These are phyloP conservation scores for Mycena belliarum DNA, from an alignment of 768 basidiomycete species.

Conservation along the genomic window DNA sequence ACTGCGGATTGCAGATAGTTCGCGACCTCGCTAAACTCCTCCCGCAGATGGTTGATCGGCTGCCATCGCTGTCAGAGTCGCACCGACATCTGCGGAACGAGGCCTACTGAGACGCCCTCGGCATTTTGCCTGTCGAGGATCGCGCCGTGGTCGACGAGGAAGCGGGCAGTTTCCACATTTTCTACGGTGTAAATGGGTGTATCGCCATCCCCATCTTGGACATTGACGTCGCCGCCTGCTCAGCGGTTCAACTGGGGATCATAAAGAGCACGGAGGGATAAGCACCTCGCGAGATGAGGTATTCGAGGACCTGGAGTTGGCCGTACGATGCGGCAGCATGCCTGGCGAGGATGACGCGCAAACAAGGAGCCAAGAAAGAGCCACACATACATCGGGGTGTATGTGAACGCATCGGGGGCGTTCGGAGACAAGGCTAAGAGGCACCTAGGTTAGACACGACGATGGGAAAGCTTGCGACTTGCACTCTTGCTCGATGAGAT, in stretches of 20 bases:
- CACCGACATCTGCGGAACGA: background rate
- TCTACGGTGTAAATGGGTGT: constrained; percentile 93
- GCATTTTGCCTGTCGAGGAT: constrained; percentile 58
- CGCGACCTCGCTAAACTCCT: constrained; percentile 73
- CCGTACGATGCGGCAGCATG: constrained; percentile 95
- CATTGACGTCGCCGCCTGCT: constrained; percentile 83
- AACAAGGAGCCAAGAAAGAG: constrained; percentile 13
- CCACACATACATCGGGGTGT: constrained; percentile 73
- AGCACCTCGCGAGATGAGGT: constrained; percentile 72
- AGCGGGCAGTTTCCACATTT: constrained; percentile 72
- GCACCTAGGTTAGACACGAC: constrained; percentile 33
- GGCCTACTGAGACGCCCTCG: constrained; percentile 75
- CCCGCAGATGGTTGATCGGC: constrained; percentile 70
- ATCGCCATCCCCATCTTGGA: constrained; percentile 85
- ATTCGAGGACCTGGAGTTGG: constrained; percentile 72
- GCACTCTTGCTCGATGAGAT: constrained; percentile 60
- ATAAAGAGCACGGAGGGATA: constrained; percentile 8
- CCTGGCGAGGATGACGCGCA: constrained; percentile 41
- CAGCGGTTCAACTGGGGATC: constrained; percentile 10
- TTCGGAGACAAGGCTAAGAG: constrained; percentile 65
- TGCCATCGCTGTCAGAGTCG: constrained; percentile 29
- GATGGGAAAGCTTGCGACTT: constrained; percentile 35
- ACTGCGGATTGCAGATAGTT: constrained; percentile 52
- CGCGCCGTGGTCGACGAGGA: constrained; percentile 80
- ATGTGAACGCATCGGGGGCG: constrained; percentile 67